Percentiles rank a stretch among this genome's conserved stretches.
Conservation (phyloP, 2,329 filamentous ascomycete species). For the Erysiphe pulchra region DNA sequence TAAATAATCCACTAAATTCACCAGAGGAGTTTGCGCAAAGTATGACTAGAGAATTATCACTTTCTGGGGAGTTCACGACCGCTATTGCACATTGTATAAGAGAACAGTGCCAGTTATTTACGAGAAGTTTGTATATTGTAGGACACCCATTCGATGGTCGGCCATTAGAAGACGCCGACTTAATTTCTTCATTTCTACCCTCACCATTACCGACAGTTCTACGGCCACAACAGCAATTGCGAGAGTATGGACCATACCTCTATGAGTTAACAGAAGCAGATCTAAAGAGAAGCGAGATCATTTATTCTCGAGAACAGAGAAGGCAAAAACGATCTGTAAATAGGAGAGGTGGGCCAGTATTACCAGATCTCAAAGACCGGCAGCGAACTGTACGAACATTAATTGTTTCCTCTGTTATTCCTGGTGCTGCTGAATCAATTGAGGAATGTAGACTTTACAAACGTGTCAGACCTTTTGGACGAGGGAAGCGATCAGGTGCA, state of each 20-base stretch:
- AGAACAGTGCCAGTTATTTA: conserved; percentile 86
- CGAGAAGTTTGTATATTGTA: conserved; percentile 73
- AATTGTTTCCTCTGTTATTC: conserved; percentile 76
- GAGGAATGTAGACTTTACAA: conserved; percentile 80
- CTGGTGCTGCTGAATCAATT: conserved; percentile 53
- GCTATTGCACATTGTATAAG: conserved; percentile 95
- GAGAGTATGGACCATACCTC: conserved; percentile 79
- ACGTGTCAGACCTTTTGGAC: conserved; percentile 33
- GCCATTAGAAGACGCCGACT: conserved; percentile 74
- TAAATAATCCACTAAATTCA: conserved; percentile 82
- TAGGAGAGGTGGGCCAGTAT: conserved; percentile 65
- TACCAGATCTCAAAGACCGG: conserved; percentile 90
- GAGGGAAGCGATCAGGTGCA: conserved; percentile 25
- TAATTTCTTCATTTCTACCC: conserved; percentile 62
- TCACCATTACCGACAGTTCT: conserved; percentile 66
- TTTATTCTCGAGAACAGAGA: conserved; percentile 79
- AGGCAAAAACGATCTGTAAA: conserved; percentile 91
- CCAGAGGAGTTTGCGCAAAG: conserved; percentile 80
- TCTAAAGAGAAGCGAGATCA: conserved; percentile 70
- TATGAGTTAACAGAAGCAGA: conserved; percentile 86
- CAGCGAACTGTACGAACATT: conserved; percentile 82
- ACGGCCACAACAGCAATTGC: conserved; percentile 72
- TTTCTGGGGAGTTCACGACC: conserved; percentile 88
- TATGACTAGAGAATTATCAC: conserved; percentile 72
- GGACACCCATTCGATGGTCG: conserved; percentile 89